phyloP scores from a whole-genome alignment of 169 alveolate species.

The Nephromyces sp. region DNA sequence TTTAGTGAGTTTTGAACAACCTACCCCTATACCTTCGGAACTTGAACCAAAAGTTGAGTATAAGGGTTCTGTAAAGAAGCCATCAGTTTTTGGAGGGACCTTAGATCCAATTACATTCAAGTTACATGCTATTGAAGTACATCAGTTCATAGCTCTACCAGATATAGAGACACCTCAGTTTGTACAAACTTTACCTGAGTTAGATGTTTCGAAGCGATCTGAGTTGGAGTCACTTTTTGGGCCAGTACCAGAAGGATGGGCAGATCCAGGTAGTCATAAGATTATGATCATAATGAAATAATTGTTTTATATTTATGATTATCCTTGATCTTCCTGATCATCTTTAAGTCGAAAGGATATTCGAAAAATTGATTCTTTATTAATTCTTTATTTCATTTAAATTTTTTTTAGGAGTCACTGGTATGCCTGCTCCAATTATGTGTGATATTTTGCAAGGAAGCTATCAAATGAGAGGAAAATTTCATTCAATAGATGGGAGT shows the following conservation, averaged over 20 bases:
- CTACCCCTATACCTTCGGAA: conserved; percentile 9
- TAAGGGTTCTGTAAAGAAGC: conserved; percentile 46
- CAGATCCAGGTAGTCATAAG: conserved; percentile 65
- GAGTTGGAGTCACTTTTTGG: conserved; percentile 53
- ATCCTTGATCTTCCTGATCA: no score
- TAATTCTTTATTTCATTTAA: background rate
- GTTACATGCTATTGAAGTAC: conserved; percentile 72
- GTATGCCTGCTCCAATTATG: conserved; percentile 71
- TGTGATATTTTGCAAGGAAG: conserved; percentile 62
- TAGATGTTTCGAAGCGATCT: conserved; percentile 38
- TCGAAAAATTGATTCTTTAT: background rate
- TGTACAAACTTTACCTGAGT: conserved; percentile 49
- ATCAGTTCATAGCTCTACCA: conserved; percentile 69
- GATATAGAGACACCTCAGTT: conserved; percentile 54
- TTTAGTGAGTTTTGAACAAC: conserved; percentile 21
- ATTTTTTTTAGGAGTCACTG: conserved; percentile 43
- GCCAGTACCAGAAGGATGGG: conserved; percentile 58
- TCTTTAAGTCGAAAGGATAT: no score
- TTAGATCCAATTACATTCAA: conserved; percentile 60
- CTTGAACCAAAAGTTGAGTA: conserved; percentile 51
- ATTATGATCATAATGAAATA: no score
- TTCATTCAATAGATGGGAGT: no score
- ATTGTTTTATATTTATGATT: no score
- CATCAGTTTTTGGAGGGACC: conserved; percentile 54
- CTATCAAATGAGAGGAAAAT: conserved; percentile 41